These are phyloP conservation scores for Hypoxylon lienhwacheense DNA, from an alignment of 495 filamentous ascomycete genomes.

Conservation along the genomic window DNA sequence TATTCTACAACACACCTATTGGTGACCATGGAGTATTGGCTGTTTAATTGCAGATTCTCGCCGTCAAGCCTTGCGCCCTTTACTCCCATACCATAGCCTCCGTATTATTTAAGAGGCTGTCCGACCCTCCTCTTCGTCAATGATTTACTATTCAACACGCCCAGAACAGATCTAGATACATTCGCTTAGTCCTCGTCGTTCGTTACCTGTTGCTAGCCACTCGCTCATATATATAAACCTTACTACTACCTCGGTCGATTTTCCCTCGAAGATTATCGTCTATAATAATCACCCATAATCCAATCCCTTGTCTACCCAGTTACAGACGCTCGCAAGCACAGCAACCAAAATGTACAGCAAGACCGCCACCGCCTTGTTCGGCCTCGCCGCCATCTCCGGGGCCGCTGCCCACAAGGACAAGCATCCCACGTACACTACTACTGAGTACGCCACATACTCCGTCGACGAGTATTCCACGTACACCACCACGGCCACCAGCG, in stretches of 20 bases:
- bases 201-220: slow-evolving; percentile 23
- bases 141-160: not conserved
- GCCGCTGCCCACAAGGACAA: no score
- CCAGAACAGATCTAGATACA: not conserved
- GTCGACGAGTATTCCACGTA: not conserved
- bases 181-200: slow-evolving; percentile 17
- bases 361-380: slow-evolving; percentile 17
- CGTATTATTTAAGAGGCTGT: slow-evolving; percentile 30
- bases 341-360: slow-evolving; percentile 28
- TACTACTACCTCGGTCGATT: no score
- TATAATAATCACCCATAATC: not conserved
- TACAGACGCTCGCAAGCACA: no score
- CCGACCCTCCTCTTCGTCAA: not conserved
- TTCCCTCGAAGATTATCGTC: slow-evolving; percentile 4
- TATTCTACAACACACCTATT: slow-evolving; percentile 14
- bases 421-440: no score
- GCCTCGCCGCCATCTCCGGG: slow-evolving; percentile 35
- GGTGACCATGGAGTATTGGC: slow-evolving; percentile 27
- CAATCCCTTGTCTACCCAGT: no score
- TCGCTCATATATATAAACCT: slow-evolving; percentile 11
- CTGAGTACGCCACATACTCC: not conserved
- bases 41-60: slow-evolving; percentile 39
- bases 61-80: slow-evolving; percentile 17
- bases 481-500: not conserved
- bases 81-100: slow-evolving; percentile 14